These are phyloP conservation scores for Nectriaceae sp. DNA, from an alignment of 2,329 filamentous ascomycete species.

Conservation along the genomic window DNA sequence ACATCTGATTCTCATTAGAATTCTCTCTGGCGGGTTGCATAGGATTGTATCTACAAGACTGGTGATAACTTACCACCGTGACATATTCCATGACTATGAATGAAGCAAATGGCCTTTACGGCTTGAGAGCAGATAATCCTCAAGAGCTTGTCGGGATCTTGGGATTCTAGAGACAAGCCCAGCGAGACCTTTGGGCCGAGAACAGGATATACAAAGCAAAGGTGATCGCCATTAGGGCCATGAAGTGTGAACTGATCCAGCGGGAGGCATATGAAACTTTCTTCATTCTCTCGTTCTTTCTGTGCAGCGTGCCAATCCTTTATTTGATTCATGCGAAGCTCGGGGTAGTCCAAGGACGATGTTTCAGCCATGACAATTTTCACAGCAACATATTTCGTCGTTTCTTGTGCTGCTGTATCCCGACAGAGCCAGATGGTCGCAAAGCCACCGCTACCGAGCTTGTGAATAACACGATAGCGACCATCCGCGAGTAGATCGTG, in stretches of 20 bases:
- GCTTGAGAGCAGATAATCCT: conserved; percentile 15
- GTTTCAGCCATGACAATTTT: conserved; percentile 33
- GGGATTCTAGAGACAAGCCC: conserved; percentile 1
- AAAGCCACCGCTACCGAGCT: conserved; percentile 45
- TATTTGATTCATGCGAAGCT: conserved; percentile 17
- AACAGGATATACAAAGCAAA: conserved; percentile 23
- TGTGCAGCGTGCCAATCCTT: not conserved
- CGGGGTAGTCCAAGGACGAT: conserved; percentile 18
- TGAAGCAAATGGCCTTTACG: conserved; percentile 14
- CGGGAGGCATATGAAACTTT: conserved; percentile 13
- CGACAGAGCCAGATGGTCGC: conserved; percentile 46
- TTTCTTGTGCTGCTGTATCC: conserved; percentile 30
- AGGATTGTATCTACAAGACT: not conserved
- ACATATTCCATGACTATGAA: conserved; percentile 26
- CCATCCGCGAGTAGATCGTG: conserved; percentile 38
- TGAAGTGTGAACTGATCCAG: conserved; percentile 22
- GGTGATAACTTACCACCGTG: conserved; percentile 26
- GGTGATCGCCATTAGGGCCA: conserved; percentile 25
- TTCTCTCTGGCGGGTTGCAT: not conserved
- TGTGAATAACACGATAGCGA: conserved; percentile 45
- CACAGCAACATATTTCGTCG: conserved; percentile 29
- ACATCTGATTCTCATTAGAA: conserved; percentile 15
- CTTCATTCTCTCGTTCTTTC: not conserved
- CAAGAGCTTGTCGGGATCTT: conserved; percentile 5
- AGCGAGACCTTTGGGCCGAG: conserved; percentile 21